Evolutionary conservation across 192 early-diverging fungal species (phyloP).

Genomic region (Gryganskiella cystojenkinii): DNA sequence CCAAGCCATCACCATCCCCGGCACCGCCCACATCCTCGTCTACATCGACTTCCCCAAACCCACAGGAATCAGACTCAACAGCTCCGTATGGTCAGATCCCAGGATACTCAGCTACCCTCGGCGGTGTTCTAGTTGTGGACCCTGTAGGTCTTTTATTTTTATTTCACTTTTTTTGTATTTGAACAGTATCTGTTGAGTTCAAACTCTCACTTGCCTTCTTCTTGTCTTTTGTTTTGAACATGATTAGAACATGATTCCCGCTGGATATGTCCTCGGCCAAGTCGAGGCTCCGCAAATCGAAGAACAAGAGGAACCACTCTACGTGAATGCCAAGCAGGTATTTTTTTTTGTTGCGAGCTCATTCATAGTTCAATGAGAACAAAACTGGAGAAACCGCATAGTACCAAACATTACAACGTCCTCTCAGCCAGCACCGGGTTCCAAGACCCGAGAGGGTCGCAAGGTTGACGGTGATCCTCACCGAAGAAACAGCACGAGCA

Average conservation of each 20-base stretch:
- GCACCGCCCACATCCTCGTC: slow-evolving; percentile 32
- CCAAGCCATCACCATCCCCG: slow-evolving; percentile 29
- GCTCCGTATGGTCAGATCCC: slow-evolving; percentile 33
- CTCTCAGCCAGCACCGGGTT: too few relatives aligned
- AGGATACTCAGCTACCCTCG: slow-evolving; percentile 25
- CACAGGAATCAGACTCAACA: slow-evolving; percentile 4
- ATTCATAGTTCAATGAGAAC: too few relatives aligned
- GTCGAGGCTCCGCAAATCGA: slow-evolving; percentile 20
- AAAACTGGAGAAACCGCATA: too few relatives aligned
- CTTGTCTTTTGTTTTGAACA: background rate
- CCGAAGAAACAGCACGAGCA: too few relatives aligned
- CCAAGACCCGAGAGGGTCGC: too few relatives aligned
- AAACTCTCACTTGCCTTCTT: too few relatives aligned
- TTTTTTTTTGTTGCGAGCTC: too few relatives aligned
- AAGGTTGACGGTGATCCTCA: too few relatives aligned
- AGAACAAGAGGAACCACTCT: slow-evolving; percentile 81
- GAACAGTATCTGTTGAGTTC: too few relatives aligned
- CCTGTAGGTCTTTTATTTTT: too few relatives aligned
- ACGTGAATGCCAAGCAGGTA: slow-evolving; percentile 92
- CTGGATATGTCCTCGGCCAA: slow-evolving; percentile 41
- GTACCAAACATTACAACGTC: too few relatives aligned
- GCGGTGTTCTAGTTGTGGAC: slow-evolving; percentile 44
- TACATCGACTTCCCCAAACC: slow-evolving; percentile 28
- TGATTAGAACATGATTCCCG: slow-evolving; percentile 42
- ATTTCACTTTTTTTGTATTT: too few relatives aligned